These are phyloP conservation scores for Yamadazyma dushanensis DNA, from an alignment of 1,139 yeast species.

Conservation along the genomic window DNA sequence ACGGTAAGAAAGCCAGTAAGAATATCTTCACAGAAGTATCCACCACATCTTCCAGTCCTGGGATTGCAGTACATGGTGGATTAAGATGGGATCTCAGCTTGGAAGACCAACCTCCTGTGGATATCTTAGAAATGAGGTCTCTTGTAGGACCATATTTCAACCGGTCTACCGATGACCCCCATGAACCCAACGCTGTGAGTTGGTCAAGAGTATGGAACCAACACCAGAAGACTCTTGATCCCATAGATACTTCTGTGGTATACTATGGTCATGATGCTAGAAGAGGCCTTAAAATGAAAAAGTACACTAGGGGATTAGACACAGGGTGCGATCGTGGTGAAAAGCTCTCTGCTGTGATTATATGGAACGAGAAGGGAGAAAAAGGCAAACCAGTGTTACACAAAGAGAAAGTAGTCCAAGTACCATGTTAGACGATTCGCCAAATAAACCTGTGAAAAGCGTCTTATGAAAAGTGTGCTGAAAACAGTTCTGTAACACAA, in stretches of 20 bases:
- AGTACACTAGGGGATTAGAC: slow-evolving; percentile 78
- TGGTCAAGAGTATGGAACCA: slow-evolving; percentile 69
- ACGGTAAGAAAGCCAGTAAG: slow-evolving; percentile 23
- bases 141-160: slow-evolving; percentile 57
- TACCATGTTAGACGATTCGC: slow-evolving; percentile 5
- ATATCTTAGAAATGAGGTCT: slow-evolving; percentile 62
- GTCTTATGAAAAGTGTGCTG: background rate
- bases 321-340: slow-evolving; percentile 81
- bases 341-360: slow-evolving; percentile 62
- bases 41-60: slow-evolving; percentile 36
- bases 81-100: slow-evolving; percentile 60
- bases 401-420: slow-evolving; percentile 25
- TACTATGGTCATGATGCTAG: slow-evolving; percentile 91
- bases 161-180: slow-evolving; percentile 53
- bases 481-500: too few relatives aligned
- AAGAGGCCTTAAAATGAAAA: slow-evolving; percentile 65
- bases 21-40: slow-evolving; percentile 12
- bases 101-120: slow-evolving; percentile 60
- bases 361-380: slow-evolving; percentile 30
- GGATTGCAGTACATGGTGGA: slow-evolving; percentile 81
- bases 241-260: slow-evolving; percentile 41
- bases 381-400: slow-evolving; percentile 17
- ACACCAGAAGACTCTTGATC: slow-evolving; percentile 35
- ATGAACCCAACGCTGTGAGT: slow-evolving; percentile 48
- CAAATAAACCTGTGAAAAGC: background rate